A percentile compares a stretch with the other conserved stretches of the same genome.
These are phyloP conservation scores for Sutorius australiensis DNA, from an alignment of 768 basidiomycete genomes.

Conservation along the genomic window DNA sequence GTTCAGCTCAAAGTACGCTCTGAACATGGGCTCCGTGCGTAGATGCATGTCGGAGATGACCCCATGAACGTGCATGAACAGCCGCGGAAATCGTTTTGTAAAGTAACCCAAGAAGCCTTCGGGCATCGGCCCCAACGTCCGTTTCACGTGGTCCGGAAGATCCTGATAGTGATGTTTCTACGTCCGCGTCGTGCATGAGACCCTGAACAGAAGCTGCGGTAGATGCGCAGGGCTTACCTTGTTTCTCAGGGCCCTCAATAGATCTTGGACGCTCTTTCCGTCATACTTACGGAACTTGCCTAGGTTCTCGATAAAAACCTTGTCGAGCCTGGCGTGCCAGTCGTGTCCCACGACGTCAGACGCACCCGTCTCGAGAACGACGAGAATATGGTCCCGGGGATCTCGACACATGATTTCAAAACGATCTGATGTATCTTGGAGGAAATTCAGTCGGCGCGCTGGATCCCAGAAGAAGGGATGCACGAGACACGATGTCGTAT, in stretches of 20 bases:
- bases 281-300: constrained; percentile 99
- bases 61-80: constrained; percentile 90
- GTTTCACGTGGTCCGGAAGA: constrained; percentile 85
- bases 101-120: constrained; percentile 92
- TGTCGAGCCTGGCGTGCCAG: constrained; percentile 86
- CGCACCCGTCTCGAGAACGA: constrained; percentile 72
- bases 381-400: constrained; percentile 72
- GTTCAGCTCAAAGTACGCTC: constrained; percentile 76
- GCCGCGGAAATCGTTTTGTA: constrained; percentile 83
- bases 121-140: constrained; percentile 86
- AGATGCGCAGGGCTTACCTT: constrained; percentile 56
- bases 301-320: constrained; percentile 86
- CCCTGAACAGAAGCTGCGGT: background rate
- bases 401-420: constrained; percentile 98
- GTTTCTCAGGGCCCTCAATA: constrained; percentile 89
- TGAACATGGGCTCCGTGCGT: constrained; percentile 85
- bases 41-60: constrained; percentile 74
- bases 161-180: constrained; percentile 99
- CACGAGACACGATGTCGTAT: constrained; percentile 79
- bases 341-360: constrained; percentile 77
- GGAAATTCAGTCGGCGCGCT: constrained; percentile 77
- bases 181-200: constrained; percentile 10
- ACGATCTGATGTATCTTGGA: constrained; percentile 96
- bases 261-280: constrained; percentile 83
- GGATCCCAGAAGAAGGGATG: constrained; percentile 99